Conservation (phyloP, 164 flowering plant genomes). For the Aristolochia fimbriata region DNA sequence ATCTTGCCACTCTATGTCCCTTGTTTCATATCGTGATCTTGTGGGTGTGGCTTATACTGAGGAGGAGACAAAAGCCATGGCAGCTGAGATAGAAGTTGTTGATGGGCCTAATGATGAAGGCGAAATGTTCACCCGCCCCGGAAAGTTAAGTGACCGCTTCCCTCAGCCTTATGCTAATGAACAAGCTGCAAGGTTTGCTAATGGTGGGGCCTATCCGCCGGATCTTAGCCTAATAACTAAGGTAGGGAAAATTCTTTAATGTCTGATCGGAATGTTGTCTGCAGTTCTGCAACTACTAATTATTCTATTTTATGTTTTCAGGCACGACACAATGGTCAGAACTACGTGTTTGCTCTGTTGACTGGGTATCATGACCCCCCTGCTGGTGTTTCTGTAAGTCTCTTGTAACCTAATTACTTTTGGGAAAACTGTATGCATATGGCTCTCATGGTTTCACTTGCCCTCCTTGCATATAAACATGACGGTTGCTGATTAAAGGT, state of each 20-base stretch:
- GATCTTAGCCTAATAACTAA: constrained; percentile 83
- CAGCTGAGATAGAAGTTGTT: constrained; percentile 84
- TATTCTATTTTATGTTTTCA: too few species aligned
- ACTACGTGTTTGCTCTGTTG: constrained; percentile 75
- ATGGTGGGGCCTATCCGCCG: constrained; percentile 91
- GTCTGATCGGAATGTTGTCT: too few species aligned
- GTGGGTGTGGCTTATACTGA: constrained; percentile 89
- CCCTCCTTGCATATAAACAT: too few species aligned
- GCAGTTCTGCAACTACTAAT: too few species aligned
- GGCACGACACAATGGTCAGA: constrained; percentile 95
- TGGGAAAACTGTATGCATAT: too few species aligned
- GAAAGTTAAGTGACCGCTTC: constrained; percentile 79
- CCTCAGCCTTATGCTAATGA: constrained; percentile 80
- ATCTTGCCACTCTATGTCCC: constrained; percentile 82
- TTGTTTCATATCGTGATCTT: constrained; percentile 75
- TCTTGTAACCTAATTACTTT: neutral
- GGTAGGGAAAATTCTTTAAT: constrained; percentile 25
- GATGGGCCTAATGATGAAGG: constrained; percentile 94
- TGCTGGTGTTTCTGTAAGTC: constrained; percentile 68
- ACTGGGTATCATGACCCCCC: constrained; percentile 93
- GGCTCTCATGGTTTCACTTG: too few species aligned
- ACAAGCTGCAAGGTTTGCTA: constrained; percentile 80
- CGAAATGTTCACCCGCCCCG: constrained; percentile 88
- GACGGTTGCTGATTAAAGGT: too few species aligned
- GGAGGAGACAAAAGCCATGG: constrained; percentile 81